Evolutionary conservation across 2,329 filamentous ascomycete genomes (phyloP).

Genomic region (Hypoxylon sp.): DNA sequence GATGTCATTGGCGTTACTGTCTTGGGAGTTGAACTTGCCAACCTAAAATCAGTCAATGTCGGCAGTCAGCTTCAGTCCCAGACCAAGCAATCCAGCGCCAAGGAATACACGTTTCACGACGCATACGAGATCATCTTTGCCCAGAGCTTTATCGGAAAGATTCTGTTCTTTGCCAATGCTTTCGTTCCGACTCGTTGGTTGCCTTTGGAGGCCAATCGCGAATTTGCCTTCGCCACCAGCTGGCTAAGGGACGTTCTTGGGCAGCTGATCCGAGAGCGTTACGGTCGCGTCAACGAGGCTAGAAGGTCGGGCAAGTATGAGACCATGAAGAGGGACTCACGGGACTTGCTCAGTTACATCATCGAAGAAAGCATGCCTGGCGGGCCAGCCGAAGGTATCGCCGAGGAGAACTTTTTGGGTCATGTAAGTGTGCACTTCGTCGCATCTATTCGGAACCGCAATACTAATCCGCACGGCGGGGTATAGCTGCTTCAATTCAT

Average conservation of each 20-base stretch:
- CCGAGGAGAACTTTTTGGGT: constrained; percentile 48
- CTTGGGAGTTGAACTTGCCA: constrained; percentile 24
- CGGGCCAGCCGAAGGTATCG: constrained; percentile 39
- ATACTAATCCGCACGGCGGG: neutral
- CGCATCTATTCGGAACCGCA: neutral
- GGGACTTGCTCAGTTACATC: constrained; percentile 32
- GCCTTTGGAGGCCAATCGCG: constrained; percentile 14
- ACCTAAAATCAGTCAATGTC: constrained; percentile 16
- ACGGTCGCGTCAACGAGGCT: constrained; percentile 7
- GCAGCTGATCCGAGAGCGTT: constrained; percentile 20
- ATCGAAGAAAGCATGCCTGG: constrained; percentile 37
- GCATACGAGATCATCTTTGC: constrained; percentile 23
- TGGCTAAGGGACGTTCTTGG: constrained; percentile 16
- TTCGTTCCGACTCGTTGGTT: constrained; percentile 24
- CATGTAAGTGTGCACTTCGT: constrained; percentile 19
- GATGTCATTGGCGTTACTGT: constrained; percentile 26
- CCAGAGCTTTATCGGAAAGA: constrained; percentile 17
- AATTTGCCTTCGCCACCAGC: constrained; percentile 17
- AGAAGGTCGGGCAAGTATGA: constrained; percentile 21
- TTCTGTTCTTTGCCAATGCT: constrained; percentile 21
- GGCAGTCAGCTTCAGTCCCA: neutral
- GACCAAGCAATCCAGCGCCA: neutral
- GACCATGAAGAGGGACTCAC: constrained; percentile 18
- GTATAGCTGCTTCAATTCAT: constrained; percentile 52
- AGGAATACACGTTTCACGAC: constrained; percentile 19